phyloP scores from a whole-genome alignment of 306 rosid genomes.

The Prinsepia uniflora region DNA sequence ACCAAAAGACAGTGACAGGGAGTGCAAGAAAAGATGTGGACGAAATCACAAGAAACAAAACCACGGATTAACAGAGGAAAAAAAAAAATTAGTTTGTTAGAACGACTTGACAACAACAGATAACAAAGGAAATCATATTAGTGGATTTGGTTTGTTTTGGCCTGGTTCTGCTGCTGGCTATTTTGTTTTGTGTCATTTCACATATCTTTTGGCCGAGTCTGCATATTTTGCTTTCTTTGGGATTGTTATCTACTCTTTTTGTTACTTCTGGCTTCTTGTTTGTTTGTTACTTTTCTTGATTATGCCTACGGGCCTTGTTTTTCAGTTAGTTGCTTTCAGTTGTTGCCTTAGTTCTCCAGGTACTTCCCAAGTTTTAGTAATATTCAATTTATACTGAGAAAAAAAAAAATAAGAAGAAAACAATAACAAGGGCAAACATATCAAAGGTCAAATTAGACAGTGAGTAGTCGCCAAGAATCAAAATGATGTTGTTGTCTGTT shows the following conservation, averaged over 20 bases:
- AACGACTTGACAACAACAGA: background rate
- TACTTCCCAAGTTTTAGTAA: too few relatives aligned
- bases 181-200: too few relatives aligned
- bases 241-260: background rate
- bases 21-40: too few relatives aligned
- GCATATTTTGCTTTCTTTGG: too few relatives aligned
- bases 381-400: background rate
- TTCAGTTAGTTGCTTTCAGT: too few relatives aligned
- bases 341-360: too few relatives aligned
- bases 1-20: background rate
- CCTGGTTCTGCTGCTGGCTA: background rate
- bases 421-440: conserved; percentile 3
- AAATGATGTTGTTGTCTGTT: conserved; percentile 13
- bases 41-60: background rate
- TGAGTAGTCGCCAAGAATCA: background rate
- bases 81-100: background rate
- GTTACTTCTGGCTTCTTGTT: too few relatives aligned
- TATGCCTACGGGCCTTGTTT: too few relatives aligned
- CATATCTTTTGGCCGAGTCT: too few relatives aligned
- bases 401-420: too few relatives aligned
- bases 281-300: too few relatives aligned
- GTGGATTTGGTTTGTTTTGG: background rate
- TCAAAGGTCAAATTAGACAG: background rate
- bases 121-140: background rate
- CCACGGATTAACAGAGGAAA: background rate